Percentiles rank a stretch among this genome's conserved stretches.
These are phyloP conservation scores for Aspergillus conjunctus DNA, from an alignment of 495 filamentous ascomycete genomes.

Conservation along the genomic window DNA sequence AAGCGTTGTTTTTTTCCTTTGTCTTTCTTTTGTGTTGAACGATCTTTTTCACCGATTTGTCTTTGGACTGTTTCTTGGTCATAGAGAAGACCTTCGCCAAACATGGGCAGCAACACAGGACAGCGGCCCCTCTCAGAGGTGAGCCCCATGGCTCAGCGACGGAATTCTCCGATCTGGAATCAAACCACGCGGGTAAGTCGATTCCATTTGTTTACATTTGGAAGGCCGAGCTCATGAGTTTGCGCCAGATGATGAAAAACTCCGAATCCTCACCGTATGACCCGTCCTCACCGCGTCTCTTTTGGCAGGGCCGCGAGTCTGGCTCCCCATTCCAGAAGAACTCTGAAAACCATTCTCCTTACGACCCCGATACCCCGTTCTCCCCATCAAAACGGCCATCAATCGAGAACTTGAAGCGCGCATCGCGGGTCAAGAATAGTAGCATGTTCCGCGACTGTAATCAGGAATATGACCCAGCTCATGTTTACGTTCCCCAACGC, in stretches of 20 bases:
- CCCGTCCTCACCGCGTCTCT: constrained; percentile 73
- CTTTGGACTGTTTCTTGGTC: background rate
- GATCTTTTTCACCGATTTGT: background rate
- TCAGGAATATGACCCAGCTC: constrained; percentile 86
- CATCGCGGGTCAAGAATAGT: constrained; percentile 94
- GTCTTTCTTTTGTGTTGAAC: constrained; percentile 8
- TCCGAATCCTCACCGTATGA: constrained; percentile 76
- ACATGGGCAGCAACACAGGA: constrained; percentile 42
- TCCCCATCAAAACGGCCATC: constrained; percentile 78
- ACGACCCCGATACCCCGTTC: constrained; percentile 62
- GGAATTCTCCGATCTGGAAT: constrained; percentile 79
- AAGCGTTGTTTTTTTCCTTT: constrained; percentile 22
- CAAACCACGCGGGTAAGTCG: constrained; percentile 62
- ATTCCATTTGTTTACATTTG: background rate
- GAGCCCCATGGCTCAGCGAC: constrained; percentile 56
- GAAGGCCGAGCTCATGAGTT: background rate
- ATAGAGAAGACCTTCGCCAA: constrained; percentile 25
- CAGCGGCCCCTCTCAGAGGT: constrained; percentile 58
- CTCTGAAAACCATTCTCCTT: constrained; percentile 66
- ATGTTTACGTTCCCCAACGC: constrained; percentile 70
- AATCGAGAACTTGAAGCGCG: constrained; percentile 89
- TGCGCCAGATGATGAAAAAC: constrained; percentile 45
- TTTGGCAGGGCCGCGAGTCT: constrained; percentile 80
- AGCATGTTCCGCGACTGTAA: constrained; percentile 90
- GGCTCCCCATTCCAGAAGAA: constrained; percentile 61